Conservation (phyloP, 1,284 basidiomycete genomes). For the Papiliotrema nemorosa region DNA sequence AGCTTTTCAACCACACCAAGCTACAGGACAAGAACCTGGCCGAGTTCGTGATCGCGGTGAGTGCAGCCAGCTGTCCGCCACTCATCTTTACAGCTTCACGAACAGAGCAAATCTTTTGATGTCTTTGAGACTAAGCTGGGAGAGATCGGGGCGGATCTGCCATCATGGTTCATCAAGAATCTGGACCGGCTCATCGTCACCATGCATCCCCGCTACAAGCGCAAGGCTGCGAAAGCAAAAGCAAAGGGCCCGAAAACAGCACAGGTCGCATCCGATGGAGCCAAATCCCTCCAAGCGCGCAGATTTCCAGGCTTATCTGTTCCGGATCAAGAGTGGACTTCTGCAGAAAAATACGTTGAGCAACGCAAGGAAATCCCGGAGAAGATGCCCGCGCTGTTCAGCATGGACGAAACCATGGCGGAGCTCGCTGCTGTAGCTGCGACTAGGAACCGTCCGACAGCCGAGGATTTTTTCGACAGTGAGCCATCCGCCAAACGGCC, state of each 20-base stretch:
- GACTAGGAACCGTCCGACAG: slow-evolving; percentile 50
- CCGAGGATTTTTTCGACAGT: slow-evolving; percentile 51
- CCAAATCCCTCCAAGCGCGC: slow-evolving; percentile 71
- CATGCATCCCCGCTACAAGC: slow-evolving; percentile 95
- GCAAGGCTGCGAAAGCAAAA: slow-evolving; percentile 56
- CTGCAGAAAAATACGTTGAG: slow-evolving; percentile 53
- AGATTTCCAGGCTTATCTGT: slow-evolving; percentile 90
- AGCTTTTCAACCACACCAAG: slow-evolving; percentile 75
- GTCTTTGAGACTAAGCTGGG: slow-evolving; percentile 76
- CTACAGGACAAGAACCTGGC: slow-evolving; percentile 87
- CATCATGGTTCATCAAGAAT: slow-evolving; percentile 83
- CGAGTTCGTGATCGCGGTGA: slow-evolving; percentile 80
- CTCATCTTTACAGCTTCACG: slow-evolving; percentile 60
- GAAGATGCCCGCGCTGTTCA: slow-evolving; percentile 41
- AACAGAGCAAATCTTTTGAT: slow-evolving; percentile 61
- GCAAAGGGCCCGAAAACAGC: slow-evolving; percentile 27
- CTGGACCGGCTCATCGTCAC: slow-evolving; percentile 90
- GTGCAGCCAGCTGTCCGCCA: slow-evolving; percentile 15
- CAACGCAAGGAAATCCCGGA: slow-evolving; percentile 52
- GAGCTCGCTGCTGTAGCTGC: slow-evolving; percentile 66
- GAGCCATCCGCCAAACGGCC: slow-evolving; percentile 58
- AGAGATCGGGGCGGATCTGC: slow-evolving; percentile 79
- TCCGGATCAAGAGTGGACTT: slow-evolving; percentile 64
- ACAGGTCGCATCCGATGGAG: slow-evolving; percentile 43
- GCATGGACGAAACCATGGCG: slow-evolving; percentile 80